Base-by-base conservation (phyloP, 2,329 filamentous ascomycete species). In the Hymenoscyphus albidus region DNA sequence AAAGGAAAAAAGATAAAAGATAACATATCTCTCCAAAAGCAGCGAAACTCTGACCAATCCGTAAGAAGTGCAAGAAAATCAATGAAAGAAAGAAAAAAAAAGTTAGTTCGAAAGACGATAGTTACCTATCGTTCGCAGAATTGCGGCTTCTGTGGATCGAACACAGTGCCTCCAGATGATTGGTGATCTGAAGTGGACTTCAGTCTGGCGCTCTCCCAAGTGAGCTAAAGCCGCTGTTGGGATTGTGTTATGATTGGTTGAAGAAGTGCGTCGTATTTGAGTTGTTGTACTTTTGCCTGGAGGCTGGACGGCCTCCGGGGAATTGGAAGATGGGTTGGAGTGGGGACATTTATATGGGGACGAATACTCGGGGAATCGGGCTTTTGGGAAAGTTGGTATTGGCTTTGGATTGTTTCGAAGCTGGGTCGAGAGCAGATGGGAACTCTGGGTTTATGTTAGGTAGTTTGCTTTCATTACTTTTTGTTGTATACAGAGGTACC, bases 71-170 rank as follows among this genome's bases (percentile, higher is more conserved):
- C 10, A 22, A 56, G 32, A 56, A 56, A 56, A 56, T 16, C 22
- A 22, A 22, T 22, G 22, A 22, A 22, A 22, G 22, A 22, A 13
- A 3, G n/a, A n/a, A 32, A n/a, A 7, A 56, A 56, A 35, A 31
- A 56, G 2, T n/a, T 56, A 16, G 54, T 56, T 56, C 54, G 54
- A 56, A 6, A 51, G 27, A 56, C 54, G 32, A 35, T 35, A 56
- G 54, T 56, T 56, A n/a, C 5, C 54, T 56, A 35, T 5, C 32
- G 54, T 56, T 56, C 54, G 54, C 54, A 56, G 54, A 56, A 56
- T 56, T 56, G 54, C 54, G 54, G 54, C 54, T 56, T 56, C 54
- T 56, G 54, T 56, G 54, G 54, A 57, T 57, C 55, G 55, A 57
- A 57, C 55, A 57, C 55, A 57, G 55, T 56, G 54, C 54, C 54